Conservation (phyloP, 1,284 basidiomycete genomes). For the Hymenochaete sp. region DNA sequence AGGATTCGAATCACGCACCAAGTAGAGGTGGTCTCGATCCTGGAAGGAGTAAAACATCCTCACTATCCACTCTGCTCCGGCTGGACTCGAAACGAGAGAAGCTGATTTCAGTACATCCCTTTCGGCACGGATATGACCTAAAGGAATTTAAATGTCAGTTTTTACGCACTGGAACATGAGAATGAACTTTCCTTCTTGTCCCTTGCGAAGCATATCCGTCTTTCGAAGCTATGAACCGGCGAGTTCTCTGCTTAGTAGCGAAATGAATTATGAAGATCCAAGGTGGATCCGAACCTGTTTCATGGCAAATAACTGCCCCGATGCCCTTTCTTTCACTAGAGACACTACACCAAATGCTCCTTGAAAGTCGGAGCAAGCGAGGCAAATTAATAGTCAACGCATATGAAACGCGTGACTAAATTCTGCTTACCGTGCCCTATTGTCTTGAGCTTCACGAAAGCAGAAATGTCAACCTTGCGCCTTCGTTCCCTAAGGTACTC, state of each 20-base stretch:
- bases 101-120: slow-evolving; percentile 82
- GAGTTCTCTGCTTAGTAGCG: slow-evolving; percentile 21
- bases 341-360: slow-evolving; percentile 95
- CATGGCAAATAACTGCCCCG: slow-evolving; percentile 87
- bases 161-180: too few relatives aligned
- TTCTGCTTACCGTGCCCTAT: slow-evolving; percentile 89
- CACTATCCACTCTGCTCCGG: slow-evolving; percentile 86
- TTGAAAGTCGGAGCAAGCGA: too few relatives aligned
- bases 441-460: slow-evolving; percentile 86
- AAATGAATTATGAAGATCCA: slow-evolving; percentile 19
- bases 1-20: slow-evolving; percentile 48
- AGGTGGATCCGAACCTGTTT: slow-evolving; percentile 64
- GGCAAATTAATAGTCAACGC: too few relatives aligned
- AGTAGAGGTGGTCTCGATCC: slow-evolving; percentile 87
- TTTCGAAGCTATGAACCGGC: slow-evolving; percentile 66
- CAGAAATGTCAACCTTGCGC: slow-evolving; percentile 73
- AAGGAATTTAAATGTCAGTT: too few relatives aligned
- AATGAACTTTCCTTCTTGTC: too few relatives aligned
- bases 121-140: slow-evolving; percentile 87
- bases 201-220: slow-evolving; percentile 93
- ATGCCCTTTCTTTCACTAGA: slow-evolving; percentile 75
- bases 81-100: slow-evolving; percentile 58
- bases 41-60: slow-evolving; percentile 88
- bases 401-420: too few relatives aligned
- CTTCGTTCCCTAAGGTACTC: slow-evolving; percentile 81